Evolutionary conservation across 441 rosid species (phyloP).

Genomic region (Arabidopsis lyrata): DNA sequence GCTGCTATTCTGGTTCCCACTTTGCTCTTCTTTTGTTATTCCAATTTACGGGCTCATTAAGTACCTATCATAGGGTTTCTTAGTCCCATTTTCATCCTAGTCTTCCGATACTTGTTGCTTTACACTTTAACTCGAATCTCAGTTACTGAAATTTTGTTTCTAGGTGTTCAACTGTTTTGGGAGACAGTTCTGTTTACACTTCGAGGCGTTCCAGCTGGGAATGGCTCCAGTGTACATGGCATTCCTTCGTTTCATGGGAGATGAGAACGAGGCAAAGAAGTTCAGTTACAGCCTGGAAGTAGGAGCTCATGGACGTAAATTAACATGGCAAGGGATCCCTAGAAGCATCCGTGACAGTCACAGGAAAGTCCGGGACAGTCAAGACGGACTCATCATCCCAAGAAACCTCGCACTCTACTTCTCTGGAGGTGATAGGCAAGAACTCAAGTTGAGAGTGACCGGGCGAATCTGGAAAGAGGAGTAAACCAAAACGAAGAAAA

Average conservation of each 20-base stretch:
- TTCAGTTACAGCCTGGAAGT: conserved; percentile 90
- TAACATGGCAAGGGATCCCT: conserved; percentile 87
- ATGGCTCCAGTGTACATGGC: conserved; percentile 94
- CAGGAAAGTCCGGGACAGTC: conserved; percentile 85
- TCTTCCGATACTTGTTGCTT: background rate
- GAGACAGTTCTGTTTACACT: conserved; percentile 85
- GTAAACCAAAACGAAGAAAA: conserved; percentile 5
- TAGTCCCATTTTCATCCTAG: background rate
- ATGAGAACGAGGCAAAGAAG: conserved; percentile 76
- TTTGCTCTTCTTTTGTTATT: background rate
- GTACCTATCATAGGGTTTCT: background rate
- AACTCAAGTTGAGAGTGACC: conserved; percentile 78
- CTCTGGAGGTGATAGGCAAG: conserved; percentile 83
- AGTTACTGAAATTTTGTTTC: conserved; percentile 1
- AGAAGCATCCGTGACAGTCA: conserved; percentile 89
- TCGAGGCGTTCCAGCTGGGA: conserved; percentile 87
- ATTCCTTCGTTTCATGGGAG: conserved; percentile 90
- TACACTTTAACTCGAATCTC: background rate
- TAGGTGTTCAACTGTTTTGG: conserved; percentile 90
- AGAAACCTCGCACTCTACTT: conserved; percentile 83
- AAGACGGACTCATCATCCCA: conserved; percentile 82
- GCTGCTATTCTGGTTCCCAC: background rate
- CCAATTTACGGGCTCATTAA: conserved; percentile 1
- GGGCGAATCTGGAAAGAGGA: conserved; percentile 91
- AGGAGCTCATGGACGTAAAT: conserved; percentile 78